Base-by-base conservation (phyloP, 345 rosid genomes). In the Aquilaria sinensis region DNA sequence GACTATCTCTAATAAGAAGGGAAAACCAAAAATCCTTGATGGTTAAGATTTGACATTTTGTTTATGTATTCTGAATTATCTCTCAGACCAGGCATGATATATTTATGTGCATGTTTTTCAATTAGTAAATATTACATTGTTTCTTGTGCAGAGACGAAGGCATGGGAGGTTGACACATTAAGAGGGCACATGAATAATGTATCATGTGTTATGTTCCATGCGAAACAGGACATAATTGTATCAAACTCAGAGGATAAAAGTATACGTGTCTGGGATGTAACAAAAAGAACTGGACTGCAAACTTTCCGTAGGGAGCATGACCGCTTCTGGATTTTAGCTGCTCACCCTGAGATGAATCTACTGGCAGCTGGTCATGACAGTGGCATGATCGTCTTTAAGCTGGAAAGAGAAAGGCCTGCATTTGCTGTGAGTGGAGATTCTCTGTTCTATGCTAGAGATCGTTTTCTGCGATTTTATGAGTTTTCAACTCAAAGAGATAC, bases 151-250 rank as follows among this genome's bases (percentile, higher is more conserved):
- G 99, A 94, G 57, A 94, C 99, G 32, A 90, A 94, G 81, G 99
- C 97, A 57, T 94, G 97, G 99, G 99, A 94, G 75, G 99, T 90
- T 60, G 99, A 90, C 79, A 94, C 99, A 2, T 75, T 94, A 70
- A 88, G 95, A 72, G 99, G 99, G 33, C 99, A 94, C 75, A 86
- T 80, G 92, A 90, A 90, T 68, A 88, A 94, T 1, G 99, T 94
- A 57, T 94, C 99, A 53, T 82, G 96, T 48, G 97, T 94, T 41
- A 81, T 95, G 97, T 95, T 95, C 73, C 99, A 88, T 69, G 80
- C 96, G 33, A 95, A 84, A 63, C 96, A 87, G 77, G 99, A 95
- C 78, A 82, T 95, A 47, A 91, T 95, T 74, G 97, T 95, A 15
- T 95, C 99, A 11, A 95, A 91, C 71, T 95, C 99, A 0, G 99